Evolutionary conservation across 805 yeast genomes (phyloP), one percentile per base, ranked within the genome.

Genomic region (Ogataea neopini): DNA sequence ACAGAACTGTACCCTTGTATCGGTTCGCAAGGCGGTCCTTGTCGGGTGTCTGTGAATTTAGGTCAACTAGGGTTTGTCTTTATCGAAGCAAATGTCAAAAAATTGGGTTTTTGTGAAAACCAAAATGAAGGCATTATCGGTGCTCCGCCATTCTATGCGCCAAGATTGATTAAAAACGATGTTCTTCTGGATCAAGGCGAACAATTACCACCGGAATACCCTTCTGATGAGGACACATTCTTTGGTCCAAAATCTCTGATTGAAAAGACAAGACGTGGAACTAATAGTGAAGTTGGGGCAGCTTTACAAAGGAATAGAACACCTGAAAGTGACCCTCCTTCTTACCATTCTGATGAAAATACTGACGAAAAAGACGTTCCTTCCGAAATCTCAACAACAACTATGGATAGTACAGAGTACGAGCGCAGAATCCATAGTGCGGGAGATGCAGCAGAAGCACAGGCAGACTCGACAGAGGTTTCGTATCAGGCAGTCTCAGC

Each of bases 31-130:
- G 71, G 66, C 62, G 66, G 77, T 64, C 47, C 75, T 50, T 63
- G 81, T 68, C 47, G 75, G 71, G 79, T 77, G 60, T 51, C 78
- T 64, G 70, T 81, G 69, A 54, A 96, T 84, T 68, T 94, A 44
- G 99, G 99, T 7, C 94, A 88, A 58, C 71, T 81, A 47, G 97
- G 97, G 2, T 90, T 81, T 69, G 96, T 91, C 0, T 89, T 79
- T 60, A 88, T 91, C 42, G 97, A 90, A 61, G 97, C 90, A 1
- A 89, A 90, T 62, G 83, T 79, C 13, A 67, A 80, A 48, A 78
- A 77, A 59, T 72, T 77, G 44, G 84, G 83, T 4, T 79, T 79
- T 52, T 75, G 81, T 48, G 76, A 80, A 19, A 72, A 73, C 25
- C 73, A 72, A 43, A 69, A 69, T 49, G 73, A 69, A 46, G 73